Evolutionary conservation across 257 asterid genomes (phyloP).

Genomic region (Capsicum chinense): DNA sequence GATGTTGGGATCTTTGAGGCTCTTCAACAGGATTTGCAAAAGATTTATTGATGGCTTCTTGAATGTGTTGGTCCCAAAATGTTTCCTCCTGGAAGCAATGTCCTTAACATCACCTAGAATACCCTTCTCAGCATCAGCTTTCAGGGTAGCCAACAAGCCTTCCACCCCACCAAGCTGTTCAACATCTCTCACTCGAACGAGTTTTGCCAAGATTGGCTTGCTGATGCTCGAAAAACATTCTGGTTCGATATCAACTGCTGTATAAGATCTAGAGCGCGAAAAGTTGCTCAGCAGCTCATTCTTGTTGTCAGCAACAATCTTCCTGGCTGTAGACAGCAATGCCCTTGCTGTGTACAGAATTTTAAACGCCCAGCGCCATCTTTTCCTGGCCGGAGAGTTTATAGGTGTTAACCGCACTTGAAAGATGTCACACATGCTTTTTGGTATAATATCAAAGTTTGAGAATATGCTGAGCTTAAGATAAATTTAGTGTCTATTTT

Average conservation of each 20-base stretch:
- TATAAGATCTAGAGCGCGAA: conserved; percentile 29
- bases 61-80: conserved; percentile 57
- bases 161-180: conserved; percentile 48
- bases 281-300: background rate
- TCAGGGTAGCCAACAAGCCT: conserved; percentile 43
- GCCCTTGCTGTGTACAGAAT: conserved; percentile 25
- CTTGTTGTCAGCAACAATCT: background rate
- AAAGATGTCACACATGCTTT: conserved; percentile 20
- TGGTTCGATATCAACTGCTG: conserved; percentile 41
- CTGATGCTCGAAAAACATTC: background rate
- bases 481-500: background rate
- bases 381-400: background rate
- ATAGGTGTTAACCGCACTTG: background rate
- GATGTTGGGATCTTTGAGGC: conserved; percentile 55
- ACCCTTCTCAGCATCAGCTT: conserved; percentile 50
- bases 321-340: conserved; percentile 2
- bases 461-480: background rate
- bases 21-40: conserved; percentile 43
- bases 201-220: background rate
- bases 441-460: background rate
- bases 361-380: conserved; percentile 17
- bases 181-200: conserved; percentile 33
- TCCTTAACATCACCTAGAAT: conserved; percentile 48
- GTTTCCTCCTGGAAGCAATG: conserved; percentile 27
- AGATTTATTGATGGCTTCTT: conserved; percentile 44